Percentiles rank a stretch among this genome's conserved stretches.
Evolutionary conservation across 2,329 filamentous ascomycete genomes (phyloP).

Genomic region (Epichloe hybrida): DNA sequence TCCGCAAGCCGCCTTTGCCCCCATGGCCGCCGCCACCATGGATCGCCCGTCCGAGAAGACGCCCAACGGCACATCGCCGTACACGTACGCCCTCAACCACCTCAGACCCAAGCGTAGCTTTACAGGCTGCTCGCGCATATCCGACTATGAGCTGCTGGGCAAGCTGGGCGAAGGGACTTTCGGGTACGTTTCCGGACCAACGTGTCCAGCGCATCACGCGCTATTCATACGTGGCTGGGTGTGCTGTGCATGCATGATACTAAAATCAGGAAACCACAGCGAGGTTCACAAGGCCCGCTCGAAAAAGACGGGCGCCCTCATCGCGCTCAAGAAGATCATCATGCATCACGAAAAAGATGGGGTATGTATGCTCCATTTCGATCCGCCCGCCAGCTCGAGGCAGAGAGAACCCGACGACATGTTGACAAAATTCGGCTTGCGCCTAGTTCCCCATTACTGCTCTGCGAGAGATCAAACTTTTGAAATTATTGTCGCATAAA

Average conservation of each 20-base stretch:
- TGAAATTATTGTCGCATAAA: constrained; percentile 85
- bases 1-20: too few species aligned
- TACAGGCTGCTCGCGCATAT: constrained; percentile 70
- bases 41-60: constrained; percentile 17
- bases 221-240: too few species aligned
- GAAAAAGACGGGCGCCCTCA: constrained; percentile 57
- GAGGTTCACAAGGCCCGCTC: constrained; percentile 86
- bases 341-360: constrained; percentile 99
- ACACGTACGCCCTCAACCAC: constrained; percentile 42
- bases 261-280: constrained; percentile 24
- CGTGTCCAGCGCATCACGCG: not conserved
- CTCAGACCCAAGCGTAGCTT: constrained; percentile 49
- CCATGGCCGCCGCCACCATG: constrained; percentile 11
- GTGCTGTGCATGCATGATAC: too few species aligned
- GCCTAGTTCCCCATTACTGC: constrained; percentile 87
- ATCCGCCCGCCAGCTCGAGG: too few species aligned
- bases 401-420: not conserved
- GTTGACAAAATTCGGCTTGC: constrained; percentile 1
- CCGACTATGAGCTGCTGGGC: constrained; percentile 63
- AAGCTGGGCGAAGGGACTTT: constrained; percentile 95
- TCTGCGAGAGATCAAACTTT: constrained; percentile 88
- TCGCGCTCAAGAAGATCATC: constrained; percentile 95
- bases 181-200: constrained; percentile 42
- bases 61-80: constrained; percentile 34
- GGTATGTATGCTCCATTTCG: constrained; percentile 30